phyloP scores from a whole-genome alignment of 768 basidiomycete species.

The Termitomyces bulborhizus region DNA sequence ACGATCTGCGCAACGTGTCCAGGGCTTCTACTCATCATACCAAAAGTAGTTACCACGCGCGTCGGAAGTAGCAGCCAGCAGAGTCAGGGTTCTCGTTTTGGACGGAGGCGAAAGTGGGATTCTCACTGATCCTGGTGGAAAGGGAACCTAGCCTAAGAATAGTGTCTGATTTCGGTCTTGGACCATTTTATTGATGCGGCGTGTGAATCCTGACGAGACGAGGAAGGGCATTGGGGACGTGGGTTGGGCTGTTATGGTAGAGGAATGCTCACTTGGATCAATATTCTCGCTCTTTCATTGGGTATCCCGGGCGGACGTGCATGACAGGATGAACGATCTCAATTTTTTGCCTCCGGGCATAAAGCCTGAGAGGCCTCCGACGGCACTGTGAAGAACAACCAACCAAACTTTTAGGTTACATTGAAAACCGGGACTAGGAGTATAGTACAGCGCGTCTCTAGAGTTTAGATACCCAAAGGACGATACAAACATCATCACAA shows the following conservation, averaged over 20 bases:
- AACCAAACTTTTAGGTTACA: too few species aligned
- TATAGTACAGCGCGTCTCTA: too few species aligned
- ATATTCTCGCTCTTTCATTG: conserved; percentile 31
- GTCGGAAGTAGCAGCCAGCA: conserved; percentile 78
- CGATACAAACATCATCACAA: too few species aligned
- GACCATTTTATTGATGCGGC: conserved; percentile 66
- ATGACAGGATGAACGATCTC: too few species aligned
- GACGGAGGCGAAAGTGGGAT: conserved; percentile 68
- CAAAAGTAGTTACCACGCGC: conserved; percentile 12
- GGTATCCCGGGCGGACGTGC: too few species aligned
- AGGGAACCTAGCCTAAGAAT: conserved; percentile 52
- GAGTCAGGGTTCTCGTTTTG: conserved; percentile 71
- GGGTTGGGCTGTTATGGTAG: not conserved
- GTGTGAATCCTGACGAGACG: conserved; percentile 56
- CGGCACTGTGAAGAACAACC: too few species aligned
- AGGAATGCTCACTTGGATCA: conserved; percentile 48
- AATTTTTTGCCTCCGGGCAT: too few species aligned
- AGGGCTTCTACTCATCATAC: not conserved
- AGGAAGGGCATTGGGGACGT: not conserved
- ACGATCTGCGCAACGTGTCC: conserved; percentile 39
- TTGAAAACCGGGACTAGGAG: too few species aligned
- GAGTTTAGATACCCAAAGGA: too few species aligned
- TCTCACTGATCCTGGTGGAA: conserved; percentile 64
- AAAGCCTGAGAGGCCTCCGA: too few species aligned
- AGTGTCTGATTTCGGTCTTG: conserved; percentile 74